Conservation (phyloP, 495 filamentous ascomycete species). For the Neurospora tetraspora region DNA sequence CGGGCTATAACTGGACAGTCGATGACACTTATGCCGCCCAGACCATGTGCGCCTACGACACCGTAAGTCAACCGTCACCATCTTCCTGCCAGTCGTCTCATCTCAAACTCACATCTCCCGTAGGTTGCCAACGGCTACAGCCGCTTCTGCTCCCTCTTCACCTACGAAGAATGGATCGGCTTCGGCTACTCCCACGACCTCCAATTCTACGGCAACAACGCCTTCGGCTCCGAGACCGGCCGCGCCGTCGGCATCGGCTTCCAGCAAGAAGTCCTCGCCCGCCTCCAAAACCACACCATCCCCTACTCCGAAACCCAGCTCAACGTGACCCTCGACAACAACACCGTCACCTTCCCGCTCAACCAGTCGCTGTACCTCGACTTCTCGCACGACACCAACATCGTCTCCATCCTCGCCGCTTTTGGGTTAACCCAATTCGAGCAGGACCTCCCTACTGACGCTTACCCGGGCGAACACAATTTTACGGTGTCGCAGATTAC, state of each 20-base stretch:
- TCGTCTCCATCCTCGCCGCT: slow-evolving; percentile 60
- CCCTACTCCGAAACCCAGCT: slow-evolving; percentile 43
- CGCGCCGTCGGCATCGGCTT: slow-evolving; percentile 56
- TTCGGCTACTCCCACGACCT: slow-evolving; percentile 65
- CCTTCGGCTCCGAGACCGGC: slow-evolving; percentile 50
- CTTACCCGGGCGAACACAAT: slow-evolving; percentile 35
- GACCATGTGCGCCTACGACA: slow-evolving; percentile 71
- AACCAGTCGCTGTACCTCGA: slow-evolving; percentile 61
- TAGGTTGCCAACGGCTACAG: slow-evolving; percentile 51
- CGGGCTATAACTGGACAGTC: slow-evolving; percentile 40
- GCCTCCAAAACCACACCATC: slow-evolving; percentile 44
- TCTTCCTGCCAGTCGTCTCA: slow-evolving; percentile 35
- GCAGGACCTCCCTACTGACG: slow-evolving; percentile 32
- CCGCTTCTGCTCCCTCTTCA: slow-evolving; percentile 65
- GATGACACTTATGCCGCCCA: slow-evolving; percentile 46
- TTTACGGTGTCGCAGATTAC: slow-evolving; percentile 47
- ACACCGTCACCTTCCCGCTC: slow-evolving; percentile 57
- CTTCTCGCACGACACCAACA: slow-evolving; percentile 79
- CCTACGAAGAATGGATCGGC: slow-evolving; percentile 54
- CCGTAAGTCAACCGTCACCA: slow-evolving; percentile 19
- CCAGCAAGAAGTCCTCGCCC: slow-evolving; percentile 50
- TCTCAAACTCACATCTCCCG: slow-evolving; percentile 7
- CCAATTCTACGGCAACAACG: slow-evolving; percentile 46
- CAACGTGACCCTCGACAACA: slow-evolving; percentile 60
- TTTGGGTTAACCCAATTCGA: slow-evolving; percentile 64